Percentiles rank a stretch among this genome's conserved stretches.
These are phyloP conservation scores for Daldinia caldariorum DNA, from an alignment of 495 filamentous ascomycete species.

Conservation along the genomic window DNA sequence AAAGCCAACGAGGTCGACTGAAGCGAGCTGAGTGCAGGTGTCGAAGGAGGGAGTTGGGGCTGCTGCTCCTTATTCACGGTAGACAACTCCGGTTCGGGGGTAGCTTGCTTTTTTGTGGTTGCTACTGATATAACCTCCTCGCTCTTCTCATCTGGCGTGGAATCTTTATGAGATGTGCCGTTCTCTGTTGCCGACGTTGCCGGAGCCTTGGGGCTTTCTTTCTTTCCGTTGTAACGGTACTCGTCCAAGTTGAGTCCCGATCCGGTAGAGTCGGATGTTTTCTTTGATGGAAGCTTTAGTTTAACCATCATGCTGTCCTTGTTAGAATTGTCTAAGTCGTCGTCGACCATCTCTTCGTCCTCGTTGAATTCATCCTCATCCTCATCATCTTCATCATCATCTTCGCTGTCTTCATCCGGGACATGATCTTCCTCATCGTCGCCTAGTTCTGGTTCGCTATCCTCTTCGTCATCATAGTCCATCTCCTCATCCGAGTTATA, in stretches of 20 bases:
- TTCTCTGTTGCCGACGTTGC: conserved; percentile 10
- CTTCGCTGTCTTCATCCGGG: conserved; percentile 58
- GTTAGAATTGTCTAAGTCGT: conserved; percentile 62
- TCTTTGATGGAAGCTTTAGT: conserved; percentile 55
- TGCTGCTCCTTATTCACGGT: conserved; percentile 3
- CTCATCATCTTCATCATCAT: conserved; percentile 49
- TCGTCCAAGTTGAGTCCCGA: conserved; percentile 33
- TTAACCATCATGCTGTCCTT: conserved; percentile 71
- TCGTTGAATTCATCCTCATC: conserved; percentile 67
- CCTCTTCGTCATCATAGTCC: conserved; percentile 68
- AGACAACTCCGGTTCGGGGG: conserved; percentile 35
- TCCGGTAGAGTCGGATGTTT: conserved; percentile 26
- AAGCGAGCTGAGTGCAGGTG: conserved; percentile 32
- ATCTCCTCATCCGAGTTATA: conserved; percentile 76
- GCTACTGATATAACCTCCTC: conserved; percentile 74
- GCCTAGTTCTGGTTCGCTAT: conserved; percentile 66
- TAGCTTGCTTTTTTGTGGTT: conserved; percentile 53
- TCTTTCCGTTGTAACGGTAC: conserved; percentile 42
- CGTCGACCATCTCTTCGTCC: conserved; percentile 65
- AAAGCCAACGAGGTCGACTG: conserved; percentile 58
- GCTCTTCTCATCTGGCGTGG: conserved; percentile 77
- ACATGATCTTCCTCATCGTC: conserved; percentile 68
- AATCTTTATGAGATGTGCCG: conserved; percentile 67
- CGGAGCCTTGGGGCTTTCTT: conserved; percentile 8
- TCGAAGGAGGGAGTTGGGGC: conserved; percentile 21